phyloP scores from a whole-genome alignment of 148 eudicot genomes.

The Limonium bicolor region DNA sequence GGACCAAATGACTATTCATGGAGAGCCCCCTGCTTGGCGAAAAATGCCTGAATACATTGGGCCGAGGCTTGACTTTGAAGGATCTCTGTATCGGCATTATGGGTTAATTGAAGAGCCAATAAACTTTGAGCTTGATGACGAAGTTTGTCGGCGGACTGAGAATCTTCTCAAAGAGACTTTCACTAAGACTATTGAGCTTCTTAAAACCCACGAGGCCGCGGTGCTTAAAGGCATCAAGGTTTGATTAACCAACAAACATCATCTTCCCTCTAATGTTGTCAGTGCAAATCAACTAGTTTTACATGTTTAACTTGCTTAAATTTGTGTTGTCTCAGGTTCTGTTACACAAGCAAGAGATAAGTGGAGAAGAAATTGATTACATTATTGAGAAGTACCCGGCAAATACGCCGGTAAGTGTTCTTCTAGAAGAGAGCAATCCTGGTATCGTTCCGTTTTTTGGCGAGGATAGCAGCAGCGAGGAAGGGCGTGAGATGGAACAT shows the following conservation, averaged over 20 bases:
- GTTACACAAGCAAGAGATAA: constrained; percentile 52
- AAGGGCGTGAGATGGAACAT: constrained; percentile 28
- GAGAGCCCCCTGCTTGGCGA: constrained; percentile 82
- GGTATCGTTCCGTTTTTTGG: constrained; percentile 54
- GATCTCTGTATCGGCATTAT: constrained; percentile 56
- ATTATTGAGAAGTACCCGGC: constrained; percentile 60
- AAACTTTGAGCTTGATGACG: constrained; percentile 66
- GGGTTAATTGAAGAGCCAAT: constrained; percentile 51
- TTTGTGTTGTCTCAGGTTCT: constrained; percentile 40
- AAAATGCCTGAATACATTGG: constrained; percentile 54
- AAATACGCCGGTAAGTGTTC: constrained; percentile 44
- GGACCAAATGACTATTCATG: constrained; percentile 73
- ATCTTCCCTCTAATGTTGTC: background rate
- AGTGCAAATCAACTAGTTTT: too few species aligned
- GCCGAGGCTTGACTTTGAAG: constrained; percentile 83
- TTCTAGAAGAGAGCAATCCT: constrained; percentile 63
- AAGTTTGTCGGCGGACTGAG: constrained; percentile 58
- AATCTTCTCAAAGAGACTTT: constrained; percentile 55
- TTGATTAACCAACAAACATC: constrained; percentile 20
- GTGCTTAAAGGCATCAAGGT: constrained; percentile 83
- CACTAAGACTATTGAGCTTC: constrained; percentile 38
- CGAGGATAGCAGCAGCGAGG: constrained; percentile 17
- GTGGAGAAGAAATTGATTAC: constrained; percentile 59
- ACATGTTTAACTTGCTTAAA: background rate
- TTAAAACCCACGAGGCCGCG: constrained; percentile 63